Conservation (phyloP, 805 yeast species). For the Pichia phayaonensis region DNA sequence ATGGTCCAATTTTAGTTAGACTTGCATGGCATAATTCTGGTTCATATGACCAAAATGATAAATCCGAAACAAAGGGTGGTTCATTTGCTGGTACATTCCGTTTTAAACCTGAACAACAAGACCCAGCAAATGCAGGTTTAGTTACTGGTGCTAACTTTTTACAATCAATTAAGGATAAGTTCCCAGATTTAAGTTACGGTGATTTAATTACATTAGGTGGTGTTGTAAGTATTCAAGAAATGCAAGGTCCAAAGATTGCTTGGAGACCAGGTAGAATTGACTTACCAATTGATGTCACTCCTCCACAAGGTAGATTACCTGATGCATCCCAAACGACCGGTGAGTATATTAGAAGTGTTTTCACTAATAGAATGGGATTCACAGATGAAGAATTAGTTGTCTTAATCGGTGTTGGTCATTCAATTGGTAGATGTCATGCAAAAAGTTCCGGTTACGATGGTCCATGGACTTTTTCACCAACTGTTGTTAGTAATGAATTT, state of each 20-base stretch:
- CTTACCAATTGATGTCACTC: constrained; percentile 27
- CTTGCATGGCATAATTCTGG: constrained; percentile 47
- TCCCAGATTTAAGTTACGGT: constrained; percentile 56
- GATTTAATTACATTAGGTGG: constrained; percentile 74
- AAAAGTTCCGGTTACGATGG: constrained; percentile 75
- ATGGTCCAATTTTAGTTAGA: constrained; percentile 40
- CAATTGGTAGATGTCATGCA: constrained; percentile 41
- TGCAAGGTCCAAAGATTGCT: constrained; percentile 55
- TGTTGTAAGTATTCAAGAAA: constrained; percentile 51
- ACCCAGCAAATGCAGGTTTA: constrained; percentile 44
- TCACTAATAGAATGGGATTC: constrained; percentile 38
- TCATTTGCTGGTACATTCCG: constrained; percentile 52
- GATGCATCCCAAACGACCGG: constrained; percentile 38
- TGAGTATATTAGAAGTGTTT: constrained; percentile 38
- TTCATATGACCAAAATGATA: constrained; percentile 34
- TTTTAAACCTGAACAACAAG: constrained; percentile 41
- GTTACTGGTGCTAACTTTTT: constrained; percentile 49
- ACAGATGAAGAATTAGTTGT: constrained; percentile 40
- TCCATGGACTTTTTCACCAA: constrained; percentile 83
- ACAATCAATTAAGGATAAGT: constrained; percentile 44
- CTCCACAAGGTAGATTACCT: constrained; percentile 45
- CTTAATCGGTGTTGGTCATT: constrained; percentile 40
- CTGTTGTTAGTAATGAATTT: constrained; percentile 67
- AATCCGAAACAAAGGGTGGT: constrained; percentile 37
- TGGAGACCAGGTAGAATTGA: constrained; percentile 50